phyloP scores from a whole-genome alignment of 2,329 filamentous ascomycete species.

The Ascochyta rabiei region DNA sequence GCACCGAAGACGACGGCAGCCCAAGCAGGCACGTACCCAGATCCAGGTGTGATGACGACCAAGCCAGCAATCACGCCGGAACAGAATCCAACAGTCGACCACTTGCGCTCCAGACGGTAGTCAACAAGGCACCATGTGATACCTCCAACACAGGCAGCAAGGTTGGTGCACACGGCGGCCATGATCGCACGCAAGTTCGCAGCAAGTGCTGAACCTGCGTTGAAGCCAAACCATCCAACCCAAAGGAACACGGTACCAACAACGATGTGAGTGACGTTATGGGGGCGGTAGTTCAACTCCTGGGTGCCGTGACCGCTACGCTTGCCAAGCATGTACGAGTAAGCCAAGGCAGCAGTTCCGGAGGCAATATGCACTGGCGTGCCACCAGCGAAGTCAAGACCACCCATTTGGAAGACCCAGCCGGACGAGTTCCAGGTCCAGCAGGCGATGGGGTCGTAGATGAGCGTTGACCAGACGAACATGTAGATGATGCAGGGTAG shows the following conservation, averaged over 20 bases:
- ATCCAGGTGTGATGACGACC: slow-evolving; percentile 86
- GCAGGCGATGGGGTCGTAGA: slow-evolving; percentile 92
- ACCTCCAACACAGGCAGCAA: slow-evolving; percentile 82
- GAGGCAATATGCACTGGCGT: slow-evolving; percentile 90
- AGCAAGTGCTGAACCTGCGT: slow-evolving; percentile 79
- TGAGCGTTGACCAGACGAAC: slow-evolving; percentile 87
- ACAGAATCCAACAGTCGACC: slow-evolving; percentile 92
- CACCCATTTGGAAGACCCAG: slow-evolving; percentile 80
- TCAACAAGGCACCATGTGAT: slow-evolving; percentile 90
- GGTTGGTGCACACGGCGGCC: slow-evolving; percentile 84
- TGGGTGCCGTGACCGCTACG: slow-evolving; percentile 82
- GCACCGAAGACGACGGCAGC: slow-evolving; percentile 80
- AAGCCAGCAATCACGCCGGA: slow-evolving; percentile 87
- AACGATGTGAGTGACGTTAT: slow-evolving; percentile 92
- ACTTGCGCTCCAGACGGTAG: slow-evolving; percentile 87
- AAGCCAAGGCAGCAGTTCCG: slow-evolving; percentile 81
- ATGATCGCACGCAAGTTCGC: slow-evolving; percentile 86
- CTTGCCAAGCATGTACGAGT: slow-evolving; percentile 90
- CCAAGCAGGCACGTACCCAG: slow-evolving; percentile 85
- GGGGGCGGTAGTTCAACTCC: slow-evolving; percentile 88
- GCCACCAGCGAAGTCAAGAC: slow-evolving; percentile 86
- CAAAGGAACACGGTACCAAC: slow-evolving; percentile 92
- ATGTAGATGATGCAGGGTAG: slow-evolving; percentile 89
- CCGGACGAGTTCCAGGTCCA: slow-evolving; percentile 91
- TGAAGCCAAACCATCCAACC: slow-evolving; percentile 97